Evolutionary conservation across 371 early-diverging fungal species (phyloP), one percentile per base, ranked within the genome.

Genomic region (Choanephora cucurbitarum): DNA sequence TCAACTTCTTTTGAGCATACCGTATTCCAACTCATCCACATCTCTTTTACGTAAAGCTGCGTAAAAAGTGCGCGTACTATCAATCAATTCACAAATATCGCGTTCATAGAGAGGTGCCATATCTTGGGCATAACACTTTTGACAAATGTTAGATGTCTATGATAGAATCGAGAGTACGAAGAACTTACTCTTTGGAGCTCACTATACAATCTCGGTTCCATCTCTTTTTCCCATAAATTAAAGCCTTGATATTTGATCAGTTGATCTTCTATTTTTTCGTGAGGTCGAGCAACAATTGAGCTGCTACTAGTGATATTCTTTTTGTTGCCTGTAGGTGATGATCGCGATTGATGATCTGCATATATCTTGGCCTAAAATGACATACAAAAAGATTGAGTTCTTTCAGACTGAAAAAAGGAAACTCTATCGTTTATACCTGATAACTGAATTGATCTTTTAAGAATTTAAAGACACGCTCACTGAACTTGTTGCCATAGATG

Each of bases 211-310:
- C 93, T 72, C 7, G 93, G 83, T 57, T 96, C 96, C 74, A 93
- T 84, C 52, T 93, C 94, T 54, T 91, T 90, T 50, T 95, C 80
- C 96, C 97, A 98, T n/a, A 86, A 63, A 37, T 91, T 81, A 52
- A 96, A 76, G 0, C 91, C 91, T n/a, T 91, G 87, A 53, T 91
- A 96, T 61, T 83, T 83, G 51, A 85, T 85, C 39, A 96, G 68
- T 43, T 82, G 79, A 49, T 86, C 83, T 70, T 94, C 92, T 6
- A 94, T 67, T 0, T 73, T 61, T 23, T 91, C 92, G 52, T 94
- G 92, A 13, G 80, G 73, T 1, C 55, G 45, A 8, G 67, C 72
- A 74, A 83, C 58, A 57, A 76, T 54, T 72, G 68, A 49, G 64
- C 82, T 44, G 67, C 64, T 52, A 52, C 62, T 43, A 59, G 71